A percentile compares a stretch with the other conserved stretches of the same genome.
These are phyloP conservation scores for Trichoderma arundinaceum DNA, from an alignment of 2,329 filamentous ascomycete genomes.

Conservation along the genomic window DNA sequence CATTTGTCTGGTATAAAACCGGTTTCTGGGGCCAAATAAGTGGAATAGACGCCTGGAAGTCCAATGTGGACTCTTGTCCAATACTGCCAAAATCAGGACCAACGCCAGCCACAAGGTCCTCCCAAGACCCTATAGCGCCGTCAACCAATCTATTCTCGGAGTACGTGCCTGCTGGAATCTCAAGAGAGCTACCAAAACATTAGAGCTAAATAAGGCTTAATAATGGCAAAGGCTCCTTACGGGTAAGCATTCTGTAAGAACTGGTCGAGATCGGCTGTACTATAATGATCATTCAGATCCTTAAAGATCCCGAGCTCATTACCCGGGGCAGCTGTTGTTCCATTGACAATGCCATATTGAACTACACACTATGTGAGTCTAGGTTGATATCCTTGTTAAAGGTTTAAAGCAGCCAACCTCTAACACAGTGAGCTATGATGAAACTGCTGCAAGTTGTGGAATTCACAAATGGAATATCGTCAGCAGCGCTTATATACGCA, in stretches of 20 bases:
- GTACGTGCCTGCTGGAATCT: conserved; percentile 11
- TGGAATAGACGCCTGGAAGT: conserved; percentile 5
- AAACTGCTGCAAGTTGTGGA: conserved; percentile 8
- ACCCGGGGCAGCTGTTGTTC: not conserved
- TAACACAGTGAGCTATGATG: conserved; percentile 16
- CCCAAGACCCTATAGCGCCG: conserved; percentile 9
- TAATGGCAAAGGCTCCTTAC: not conserved
- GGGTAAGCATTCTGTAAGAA: not conserved
- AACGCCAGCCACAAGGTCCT: not conserved
- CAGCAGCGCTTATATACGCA: not conserved
- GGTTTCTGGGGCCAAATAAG: conserved; percentile 19
- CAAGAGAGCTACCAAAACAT: not conserved
- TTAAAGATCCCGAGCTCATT: conserved; percentile 27
- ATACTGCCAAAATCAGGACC: not conserved
- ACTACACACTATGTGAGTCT: not conserved
- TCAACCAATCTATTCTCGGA: conserved; percentile 10
- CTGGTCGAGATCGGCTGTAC: conserved; percentile 7
- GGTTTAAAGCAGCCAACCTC: not conserved
- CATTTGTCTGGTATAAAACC: conserved; percentile 10
- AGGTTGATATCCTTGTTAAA: not conserved
- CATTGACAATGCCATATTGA: conserved; percentile 6
- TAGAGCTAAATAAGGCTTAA: not conserved
- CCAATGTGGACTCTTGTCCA: not conserved
- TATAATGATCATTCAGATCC: conserved; percentile 6
- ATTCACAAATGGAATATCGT: not conserved